phyloP scores from a whole-genome alignment of 2,329 filamentous ascomycete genomes.

The Gremmenia infestans region DNA sequence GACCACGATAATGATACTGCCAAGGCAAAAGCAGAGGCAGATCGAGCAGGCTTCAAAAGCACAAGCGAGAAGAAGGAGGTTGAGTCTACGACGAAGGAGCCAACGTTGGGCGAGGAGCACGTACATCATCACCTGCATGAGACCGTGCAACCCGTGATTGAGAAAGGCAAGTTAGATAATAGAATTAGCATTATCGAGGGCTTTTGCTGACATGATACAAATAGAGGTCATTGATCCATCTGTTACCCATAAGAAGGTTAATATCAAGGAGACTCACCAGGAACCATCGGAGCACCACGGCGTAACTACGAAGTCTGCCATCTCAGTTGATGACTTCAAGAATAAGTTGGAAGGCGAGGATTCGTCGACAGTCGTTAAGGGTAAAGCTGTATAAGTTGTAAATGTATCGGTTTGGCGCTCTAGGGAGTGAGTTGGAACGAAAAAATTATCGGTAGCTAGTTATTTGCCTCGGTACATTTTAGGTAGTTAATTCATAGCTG shows the following conservation, averaged over 20 bases:
- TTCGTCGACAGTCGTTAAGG: not conserved
- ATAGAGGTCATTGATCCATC: slow-evolving; percentile 57
- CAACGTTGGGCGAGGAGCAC: slow-evolving; percentile 53
- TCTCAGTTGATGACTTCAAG: slow-evolving; percentile 58
- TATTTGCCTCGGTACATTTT: too few species aligned
- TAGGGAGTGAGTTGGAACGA: too few species aligned
- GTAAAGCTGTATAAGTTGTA: not conserved
- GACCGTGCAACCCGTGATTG: slow-evolving; percentile 60
- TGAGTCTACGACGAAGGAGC: slow-evolving; percentile 37
- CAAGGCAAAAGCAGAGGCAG: slow-evolving; percentile 41
- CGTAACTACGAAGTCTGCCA: slow-evolving; percentile 56
- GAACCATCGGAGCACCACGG: slow-evolving; percentile 59
- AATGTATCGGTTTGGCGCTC: not conserved
- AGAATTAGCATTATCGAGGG: not conserved
- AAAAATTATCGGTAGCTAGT: too few species aligned
- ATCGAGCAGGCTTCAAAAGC: slow-evolving; percentile 48
- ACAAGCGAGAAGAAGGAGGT: slow-evolving; percentile 34
- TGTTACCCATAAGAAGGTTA: slow-evolving; percentile 64
- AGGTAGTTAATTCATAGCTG: too few species aligned
- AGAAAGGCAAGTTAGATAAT: slow-evolving; percentile 39
- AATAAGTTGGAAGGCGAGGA: slow-evolving; percentile 17
- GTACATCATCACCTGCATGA: slow-evolving; percentile 47
- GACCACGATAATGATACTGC: slow-evolving; percentile 50
- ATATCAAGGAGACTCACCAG: slow-evolving; percentile 66
- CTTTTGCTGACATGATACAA: slow-evolving; percentile 2